Conservation (phyloP, 352 stramenopile species). For the Pythium dissotocum region DNA sequence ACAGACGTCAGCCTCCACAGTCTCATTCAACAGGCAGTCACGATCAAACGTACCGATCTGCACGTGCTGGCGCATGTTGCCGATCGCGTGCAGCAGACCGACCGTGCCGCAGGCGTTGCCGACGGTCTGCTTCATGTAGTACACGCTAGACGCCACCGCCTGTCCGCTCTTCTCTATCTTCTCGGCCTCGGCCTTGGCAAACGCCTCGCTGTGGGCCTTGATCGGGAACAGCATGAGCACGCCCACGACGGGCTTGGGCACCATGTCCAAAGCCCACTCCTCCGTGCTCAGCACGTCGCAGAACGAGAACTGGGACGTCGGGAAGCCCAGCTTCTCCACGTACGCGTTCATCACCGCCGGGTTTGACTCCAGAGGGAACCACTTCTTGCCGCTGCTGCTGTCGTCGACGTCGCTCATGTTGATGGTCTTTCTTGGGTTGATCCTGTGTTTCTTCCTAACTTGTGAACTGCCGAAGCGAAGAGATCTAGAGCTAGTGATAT, state of each 20-base stretch:
- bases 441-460: background rate
- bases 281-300: constrained; percentile 96
- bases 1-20: too few species aligned
- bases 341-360: constrained; percentile 96
- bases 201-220: constrained; percentile 83
- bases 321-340: constrained; percentile 92
- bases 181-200: constrained; percentile 66
- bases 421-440: background rate
- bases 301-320: constrained; percentile 85
- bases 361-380: constrained; percentile 95
- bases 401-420: constrained; percentile 37
- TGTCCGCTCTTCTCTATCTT: constrained; percentile 76
- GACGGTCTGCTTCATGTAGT: constrained; percentile 96
- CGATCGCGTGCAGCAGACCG: constrained; percentile 93
- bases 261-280: constrained; percentile 96
- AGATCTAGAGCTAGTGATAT: constrained; percentile 4
- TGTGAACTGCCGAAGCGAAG: background rate
- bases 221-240: constrained; percentile 97
- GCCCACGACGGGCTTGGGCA: constrained; percentile 90
- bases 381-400: constrained; percentile 60
- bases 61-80: constrained; percentile 87
- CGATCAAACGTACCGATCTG: constrained; percentile 47
- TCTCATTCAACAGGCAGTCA: too few species aligned
- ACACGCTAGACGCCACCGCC: constrained; percentile 72
- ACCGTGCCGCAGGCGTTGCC: constrained; percentile 97